A percentile compares a stretch with the other conserved stretches of the same genome.
Conservation (phyloP, 768 basidiomycete genomes). For the Asterophora lycoperdoides region DNA sequence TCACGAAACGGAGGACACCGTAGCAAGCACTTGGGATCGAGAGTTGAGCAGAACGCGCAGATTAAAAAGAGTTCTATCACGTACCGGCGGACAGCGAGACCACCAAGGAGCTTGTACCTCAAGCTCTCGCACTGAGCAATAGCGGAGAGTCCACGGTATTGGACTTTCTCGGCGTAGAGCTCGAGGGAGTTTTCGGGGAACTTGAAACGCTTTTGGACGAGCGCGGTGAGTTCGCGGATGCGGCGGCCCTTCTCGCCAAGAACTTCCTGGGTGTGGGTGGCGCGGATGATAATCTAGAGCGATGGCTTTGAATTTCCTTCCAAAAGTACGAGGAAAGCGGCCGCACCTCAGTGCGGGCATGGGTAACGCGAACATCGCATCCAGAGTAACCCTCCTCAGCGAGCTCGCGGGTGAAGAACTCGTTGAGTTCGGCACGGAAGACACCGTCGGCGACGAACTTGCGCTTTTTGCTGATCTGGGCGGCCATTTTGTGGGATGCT, state of each 20-base stretch:
- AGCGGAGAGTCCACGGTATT: slow-evolving; percentile 95
- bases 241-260: slow-evolving; percentile 99
- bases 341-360: slow-evolving; percentile 92
- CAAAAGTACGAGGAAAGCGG: background rate
- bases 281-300: slow-evolving; percentile 93
- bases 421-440: slow-evolving; percentile 97
- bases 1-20: slow-evolving; percentile 99
- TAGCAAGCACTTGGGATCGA: slow-evolving; percentile 75
- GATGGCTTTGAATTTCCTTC: slow-evolving; percentile 1
- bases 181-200: slow-evolving; percentile 99
- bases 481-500: slow-evolving; percentile 53
- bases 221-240: slow-evolving; percentile 95
- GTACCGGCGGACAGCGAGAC: slow-evolving; percentile 96
- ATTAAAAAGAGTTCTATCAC: slow-evolving; percentile 23
- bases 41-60: background rate
- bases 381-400: slow-evolving; percentile 99
- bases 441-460: slow-evolving; percentile 99
- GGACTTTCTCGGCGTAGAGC: slow-evolving; percentile 99
- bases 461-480: slow-evolving; percentile 95
- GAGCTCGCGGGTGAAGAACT: slow-evolving; percentile 98
- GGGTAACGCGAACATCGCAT: slow-evolving; percentile 98
- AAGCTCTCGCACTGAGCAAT: slow-evolving; percentile 98
- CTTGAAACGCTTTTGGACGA: slow-evolving; percentile 99
- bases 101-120: slow-evolving; percentile 98
- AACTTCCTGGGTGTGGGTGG: slow-evolving; percentile 98